Conservation (phyloP, 2,329 filamentous ascomycete genomes). For the Thelonectria olida region DNA sequence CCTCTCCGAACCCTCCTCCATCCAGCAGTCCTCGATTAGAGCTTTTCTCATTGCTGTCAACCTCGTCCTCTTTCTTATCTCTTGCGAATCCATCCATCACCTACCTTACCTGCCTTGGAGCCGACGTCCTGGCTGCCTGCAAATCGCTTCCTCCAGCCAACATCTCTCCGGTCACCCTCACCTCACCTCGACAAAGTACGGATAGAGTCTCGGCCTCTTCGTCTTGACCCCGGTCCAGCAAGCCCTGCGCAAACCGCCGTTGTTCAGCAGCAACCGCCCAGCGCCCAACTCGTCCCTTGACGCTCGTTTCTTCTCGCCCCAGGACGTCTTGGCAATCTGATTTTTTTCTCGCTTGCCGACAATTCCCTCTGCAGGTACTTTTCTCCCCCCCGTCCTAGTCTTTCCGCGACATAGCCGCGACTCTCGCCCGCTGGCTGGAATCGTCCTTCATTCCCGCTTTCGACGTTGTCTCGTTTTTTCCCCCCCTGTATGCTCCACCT, state of each 20-base stretch:
- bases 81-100: neutral
- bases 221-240: slow-evolving; percentile 14
- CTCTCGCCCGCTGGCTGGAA: slow-evolving; percentile 13
- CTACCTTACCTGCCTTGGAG: neutral
- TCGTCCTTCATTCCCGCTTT: slow-evolving; percentile 22
- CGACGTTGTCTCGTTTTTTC: slow-evolving; percentile 28
- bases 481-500: slow-evolving; percentile 14
- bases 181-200: neutral
- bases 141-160: neutral
- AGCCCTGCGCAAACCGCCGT: slow-evolving; percentile 21
- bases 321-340: slow-evolving; percentile 36
- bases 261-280: slow-evolving; percentile 19
- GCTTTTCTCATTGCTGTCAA: neutral
- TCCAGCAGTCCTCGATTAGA: slow-evolving; percentile 12
- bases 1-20: neutral
- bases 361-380: slow-evolving; percentile 29
- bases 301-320: slow-evolving; percentile 31
- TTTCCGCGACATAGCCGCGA: slow-evolving; percentile 8
- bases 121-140: slow-evolving; percentile 1
- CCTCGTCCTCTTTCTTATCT: neutral
- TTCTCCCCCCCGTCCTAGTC: slow-evolving; percentile 8
- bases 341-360: slow-evolving; percentile 16
- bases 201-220: slow-evolving; percentile 10
- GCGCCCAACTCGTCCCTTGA: slow-evolving; percentile 27
- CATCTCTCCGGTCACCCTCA: neutral